Percentiles rank a stretch among this genome's conserved stretches.
Evolutionary conservation across 345 rosid species (phyloP).

Genomic region (Mangifera indica): DNA sequence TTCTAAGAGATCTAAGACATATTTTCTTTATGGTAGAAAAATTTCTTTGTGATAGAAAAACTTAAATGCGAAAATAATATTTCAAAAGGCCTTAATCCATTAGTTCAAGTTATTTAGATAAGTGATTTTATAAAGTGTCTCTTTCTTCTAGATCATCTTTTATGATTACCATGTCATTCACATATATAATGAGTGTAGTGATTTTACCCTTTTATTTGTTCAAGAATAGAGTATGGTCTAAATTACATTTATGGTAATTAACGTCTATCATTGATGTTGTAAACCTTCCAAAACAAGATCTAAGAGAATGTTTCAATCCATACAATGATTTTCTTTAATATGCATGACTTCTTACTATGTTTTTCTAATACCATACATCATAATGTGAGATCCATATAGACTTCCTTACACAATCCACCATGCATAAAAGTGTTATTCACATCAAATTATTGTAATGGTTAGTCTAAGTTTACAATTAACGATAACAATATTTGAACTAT

Average conservation of each 20-base stretch:
- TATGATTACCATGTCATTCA: no score
- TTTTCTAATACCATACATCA: neutral
- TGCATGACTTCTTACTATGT: neutral
- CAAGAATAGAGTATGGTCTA: neutral
- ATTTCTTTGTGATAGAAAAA: neutral
- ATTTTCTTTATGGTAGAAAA: slow-evolving; percentile 1
- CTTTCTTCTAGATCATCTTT: no score
- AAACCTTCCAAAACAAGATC: neutral
- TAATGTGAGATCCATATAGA: neutral
- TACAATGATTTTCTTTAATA: neutral
- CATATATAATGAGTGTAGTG: no score
- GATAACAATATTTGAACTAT: neutral
- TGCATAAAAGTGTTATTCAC: neutral
- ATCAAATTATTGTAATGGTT: neutral
- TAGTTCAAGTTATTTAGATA: no score
- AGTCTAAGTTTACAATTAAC: neutral
- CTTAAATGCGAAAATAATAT: neutral
- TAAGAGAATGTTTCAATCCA: no score
- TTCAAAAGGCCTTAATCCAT: neutral
- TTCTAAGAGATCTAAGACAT: neutral
- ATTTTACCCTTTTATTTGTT: neutral
- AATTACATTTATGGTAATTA: neutral
- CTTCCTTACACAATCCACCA: neutral
- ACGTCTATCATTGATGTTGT: neutral
- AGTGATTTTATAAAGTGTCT: no score